Evolutionary conservation across 129 eudicot species (phyloP), one percentile per base, ranked within the genome.

Genomic region (Tagetes erecta): DNA sequence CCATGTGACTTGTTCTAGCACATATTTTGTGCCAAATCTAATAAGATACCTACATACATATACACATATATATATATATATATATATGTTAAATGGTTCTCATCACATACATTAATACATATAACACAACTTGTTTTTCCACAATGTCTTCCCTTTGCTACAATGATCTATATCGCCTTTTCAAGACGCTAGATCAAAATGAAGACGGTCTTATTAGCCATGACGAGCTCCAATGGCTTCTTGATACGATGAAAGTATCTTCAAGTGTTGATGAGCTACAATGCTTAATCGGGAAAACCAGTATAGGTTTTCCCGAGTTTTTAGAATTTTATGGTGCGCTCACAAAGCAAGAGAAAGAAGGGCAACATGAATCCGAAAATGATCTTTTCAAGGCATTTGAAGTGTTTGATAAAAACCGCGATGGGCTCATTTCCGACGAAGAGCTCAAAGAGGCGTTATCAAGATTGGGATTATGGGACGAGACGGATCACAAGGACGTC

Each of bases 361-460:
- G 20, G 3, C 59, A 75, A 5, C 57, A 75, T 6, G 67, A 74
- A 2, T 59, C 69, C 10, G 87, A 87, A 35, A 56, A 45, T 7
- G 89, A 86, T 56, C 86, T 88, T 49, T 27, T 75, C 0, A 65
- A 83, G 78, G 87, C 96, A 0, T 90, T 87, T 62, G 77, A 82
- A 71, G 94, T 90, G 11, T 90, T 87, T 72, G 96, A 90, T 73
- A 36, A 72, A 72, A 83, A 87, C 70, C 92, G 88, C 3, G 96
- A 89, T 56, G 92, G 96, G 0, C 64, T 82, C 70, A 87, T 90
- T 34, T 81, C 86, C 0, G 35, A 83, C 13, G 89, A 90, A 45
- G 96, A 90, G 88, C 83, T 90, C 34, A 75, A 76, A 58, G 81
- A 66, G 52, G 91, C 84, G 38, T 67, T 90, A 20, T 81, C 71